phyloP scores from a whole-genome alignment of 768 basidiomycete genomes.

The Phylloporus rhodoxanthus region DNA sequence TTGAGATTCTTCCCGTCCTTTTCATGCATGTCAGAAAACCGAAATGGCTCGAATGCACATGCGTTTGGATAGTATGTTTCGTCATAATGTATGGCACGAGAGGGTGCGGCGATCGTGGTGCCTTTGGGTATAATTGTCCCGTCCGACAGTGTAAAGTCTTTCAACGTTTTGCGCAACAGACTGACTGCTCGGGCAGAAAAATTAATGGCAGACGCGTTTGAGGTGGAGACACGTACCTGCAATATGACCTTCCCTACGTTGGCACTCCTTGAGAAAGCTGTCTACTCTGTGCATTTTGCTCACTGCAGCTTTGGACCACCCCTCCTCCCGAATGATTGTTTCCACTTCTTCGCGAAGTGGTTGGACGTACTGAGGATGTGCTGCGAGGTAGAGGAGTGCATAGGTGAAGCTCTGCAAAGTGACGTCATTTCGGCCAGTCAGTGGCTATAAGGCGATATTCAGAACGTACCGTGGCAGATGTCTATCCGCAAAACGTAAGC shows the following conservation, averaged over 20 bases:
- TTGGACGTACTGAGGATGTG: not conserved
- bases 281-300: not conserved
- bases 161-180: not conserved
- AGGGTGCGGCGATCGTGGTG: not conserved
- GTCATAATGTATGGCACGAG: not conserved
- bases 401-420: not conserved
- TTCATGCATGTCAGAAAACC: not conserved
- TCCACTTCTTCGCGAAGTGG: not conserved
- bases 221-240: not conserved
- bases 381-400: not conserved
- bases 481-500: not conserved
- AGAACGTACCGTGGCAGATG: not conserved
- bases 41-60: not conserved
- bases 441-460: no score
- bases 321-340: not conserved
- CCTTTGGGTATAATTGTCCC: not conserved
- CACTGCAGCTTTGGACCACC: not conserved
- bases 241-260: not conserved
- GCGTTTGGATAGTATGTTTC: not conserved
- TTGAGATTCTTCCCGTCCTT: constrained; percentile 6
- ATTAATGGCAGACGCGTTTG: not conserved
- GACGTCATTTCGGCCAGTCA: not conserved
- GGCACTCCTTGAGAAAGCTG: not conserved
- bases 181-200: not conserved
- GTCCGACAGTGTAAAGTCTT: not conserved